Base-by-base conservation (phyloP, 2,329 filamentous ascomycete genomes). In the Diaporthe caulivora region DNA sequence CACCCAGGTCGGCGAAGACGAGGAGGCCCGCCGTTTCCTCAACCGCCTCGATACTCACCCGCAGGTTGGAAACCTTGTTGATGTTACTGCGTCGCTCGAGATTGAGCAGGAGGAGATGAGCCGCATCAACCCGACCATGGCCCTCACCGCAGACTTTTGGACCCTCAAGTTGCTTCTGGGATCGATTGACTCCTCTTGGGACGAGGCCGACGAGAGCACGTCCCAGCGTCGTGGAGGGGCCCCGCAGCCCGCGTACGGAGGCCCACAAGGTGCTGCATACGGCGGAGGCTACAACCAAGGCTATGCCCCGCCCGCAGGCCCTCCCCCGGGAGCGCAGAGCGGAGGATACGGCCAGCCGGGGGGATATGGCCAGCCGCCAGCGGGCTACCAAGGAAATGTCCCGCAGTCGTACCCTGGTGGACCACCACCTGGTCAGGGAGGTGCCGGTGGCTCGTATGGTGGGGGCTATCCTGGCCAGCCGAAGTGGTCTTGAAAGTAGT, bases 1-100 rank as follows among this genome's bases (percentile, higher is more conserved):
- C 37, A 60, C 57, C 8, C 57, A 60, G 57, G 57, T 60, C n/a
- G 57, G 57, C 15, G 57, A 60, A 37, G 57, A 60, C n/a, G 57
- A 60, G 17, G 57, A 60, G 57, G 57, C 57, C n/a, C 57, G 57
- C 4, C 57, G 57, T n/a, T 60, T 60, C 57, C 57, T 60, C 24
- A 60, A 60, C 57, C 57, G 57, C 17, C 57, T 60, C 17, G 57
- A 60, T 15, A 44, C 57, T 11, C 57, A 60, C 24, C 57, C 57
- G 7, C 57, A 60, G 57, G 57, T 60, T 10, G 57, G 57, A 44
- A 26, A 17, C 57, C 57, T 60, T 9, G 57, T 60, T 9, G 57
- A 60, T 5, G 57, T 60, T 15, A 60, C 57, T 17, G 57, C 57
- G 15, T 60, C 57, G 3, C 57, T 60, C 37, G 57, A 60, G 57